Evolutionary conservation across 2,329 filamentous ascomycete genomes (phyloP), one percentile per base, ranked within the genome.

Genomic region (Fusarium azukiicola): DNA sequence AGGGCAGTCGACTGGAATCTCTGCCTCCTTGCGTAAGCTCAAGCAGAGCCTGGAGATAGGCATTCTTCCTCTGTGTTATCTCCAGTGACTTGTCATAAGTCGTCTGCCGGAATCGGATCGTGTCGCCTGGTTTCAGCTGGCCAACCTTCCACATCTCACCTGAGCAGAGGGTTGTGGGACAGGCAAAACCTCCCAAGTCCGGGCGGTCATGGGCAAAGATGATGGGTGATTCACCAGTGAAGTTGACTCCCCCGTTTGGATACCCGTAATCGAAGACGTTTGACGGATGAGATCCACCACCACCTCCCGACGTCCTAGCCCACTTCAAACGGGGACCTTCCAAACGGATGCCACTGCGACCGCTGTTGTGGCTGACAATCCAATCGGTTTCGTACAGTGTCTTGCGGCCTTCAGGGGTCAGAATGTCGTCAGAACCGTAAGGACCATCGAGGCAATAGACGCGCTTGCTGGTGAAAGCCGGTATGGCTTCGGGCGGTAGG

Each of bases 281-380:
- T 46, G 88, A 90, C 0, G 94, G 94, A 83, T 95, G 94, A 2
- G 91, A 89, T 16, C 94, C 94, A 12, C 93, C 94, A 75, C 94
- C 93, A 1, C 93, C 94, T 16, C 93, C 94, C 77, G 93, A 90
- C 44, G 89, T 83, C 11, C 94, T 87, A 19, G 92, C 91, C 91
- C 92, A 95, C 76, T 90, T 89, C 0, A 92, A 92, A 1, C 90
- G 89, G 1, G 93, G 92, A 0, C 93, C 93, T 3, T 93, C 84
- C 0, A 95, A 87, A 11, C 93, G 89, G 38, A 95, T 92, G 1
- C 93, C 94, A 52, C 90, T 92, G 72, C 94, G 87, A 10, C 61
- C 61, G 19, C 61, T 64, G 40, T 64, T 64, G 61, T 64, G 61
- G 23, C 61, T 64, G 61, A 64, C 61, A 27, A 32, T 46, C 61